These are phyloP conservation scores for Rubia yunnanensis DNA, from an alignment of 257 asterid genomes.

Conservation along the genomic window DNA sequence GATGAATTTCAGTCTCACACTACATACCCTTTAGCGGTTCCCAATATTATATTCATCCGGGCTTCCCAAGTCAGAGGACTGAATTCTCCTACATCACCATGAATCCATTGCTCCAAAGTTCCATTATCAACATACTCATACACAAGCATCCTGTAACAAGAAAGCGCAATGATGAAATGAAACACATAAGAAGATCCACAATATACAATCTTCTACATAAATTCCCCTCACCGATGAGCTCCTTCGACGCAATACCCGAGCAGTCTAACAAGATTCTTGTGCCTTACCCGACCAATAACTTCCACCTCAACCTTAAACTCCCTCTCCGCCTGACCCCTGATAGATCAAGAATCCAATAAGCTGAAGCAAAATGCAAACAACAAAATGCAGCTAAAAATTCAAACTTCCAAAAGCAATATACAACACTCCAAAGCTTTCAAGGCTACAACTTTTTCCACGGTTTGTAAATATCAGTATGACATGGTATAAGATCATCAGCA, in stretches of 20 bases:
- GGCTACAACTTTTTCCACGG: not conserved
- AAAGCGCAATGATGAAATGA: constrained; percentile 2
- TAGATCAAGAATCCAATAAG: constrained; percentile 11
- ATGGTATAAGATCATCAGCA: not conserved
- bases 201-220: not conserved
- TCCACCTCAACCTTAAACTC: constrained; percentile 97
- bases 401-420: not conserved
- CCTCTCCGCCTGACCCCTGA: constrained; percentile 93
- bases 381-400: constrained; percentile 3
- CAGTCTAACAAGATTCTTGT: constrained; percentile 87
- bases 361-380: constrained; percentile 17
- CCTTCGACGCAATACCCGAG: constrained; percentile 97
- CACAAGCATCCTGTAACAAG: constrained; percentile 70
- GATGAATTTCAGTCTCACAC: constrained; percentile 2
- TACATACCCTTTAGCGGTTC: constrained; percentile 80
- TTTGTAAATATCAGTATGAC: not conserved
- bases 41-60: constrained; percentile 68
- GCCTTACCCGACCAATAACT: constrained; percentile 89
- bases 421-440: not conserved
- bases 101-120: constrained; percentile 94
- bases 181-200: not conserved
- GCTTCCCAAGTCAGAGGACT: constrained; percentile 91
- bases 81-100: constrained; percentile 87
- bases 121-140: constrained; percentile 90
- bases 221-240: constrained; percentile 61